Evolutionary conservation across 2,329 filamentous ascomycete genomes (phyloP).

Genomic region (Sclerotinia borealis): DNA sequence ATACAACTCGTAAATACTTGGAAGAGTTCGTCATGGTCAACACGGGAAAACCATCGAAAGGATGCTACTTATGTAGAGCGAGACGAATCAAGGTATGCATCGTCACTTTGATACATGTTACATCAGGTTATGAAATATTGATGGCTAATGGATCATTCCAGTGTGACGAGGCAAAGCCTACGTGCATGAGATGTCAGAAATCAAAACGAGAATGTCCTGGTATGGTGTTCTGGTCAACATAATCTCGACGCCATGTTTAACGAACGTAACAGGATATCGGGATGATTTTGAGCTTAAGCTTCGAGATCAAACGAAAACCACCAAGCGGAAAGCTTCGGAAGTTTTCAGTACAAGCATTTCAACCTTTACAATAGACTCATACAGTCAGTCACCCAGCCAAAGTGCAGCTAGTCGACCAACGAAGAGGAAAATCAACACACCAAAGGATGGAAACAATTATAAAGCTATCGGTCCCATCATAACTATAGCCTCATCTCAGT

Average conservation of each 20-base stretch:
- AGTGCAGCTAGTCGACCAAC: background rate
- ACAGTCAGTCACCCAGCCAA: background rate
- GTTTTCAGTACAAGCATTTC: background rate
- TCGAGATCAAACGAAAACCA: background rate
- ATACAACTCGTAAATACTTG: background rate
- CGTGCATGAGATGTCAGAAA: conserved; percentile 56
- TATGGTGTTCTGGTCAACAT: conserved; percentile 33
- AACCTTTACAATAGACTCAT: background rate
- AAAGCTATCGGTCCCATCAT: background rate
- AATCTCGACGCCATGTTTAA: background rate
- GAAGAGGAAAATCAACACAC: background rate
- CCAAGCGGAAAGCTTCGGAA: background rate
- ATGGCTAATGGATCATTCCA: conserved; percentile 27
- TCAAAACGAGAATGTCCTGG: conserved; percentile 56
- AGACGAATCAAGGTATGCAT: conserved; percentile 14
- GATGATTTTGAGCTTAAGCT: background rate
- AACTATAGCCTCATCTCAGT: background rate
- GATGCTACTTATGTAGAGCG: conserved; percentile 14
- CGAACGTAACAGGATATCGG: background rate
- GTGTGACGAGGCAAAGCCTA: conserved; percentile 61
- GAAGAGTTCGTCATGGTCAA: conserved; percentile 1
- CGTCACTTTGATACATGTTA: background rate
- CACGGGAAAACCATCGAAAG: conserved; percentile 11
- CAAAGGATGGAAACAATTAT: background rate
- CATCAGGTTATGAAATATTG: background rate